Conservation (phyloP, 495 filamentous ascomycete genomes). For the Aspergillus asperescens region DNA sequence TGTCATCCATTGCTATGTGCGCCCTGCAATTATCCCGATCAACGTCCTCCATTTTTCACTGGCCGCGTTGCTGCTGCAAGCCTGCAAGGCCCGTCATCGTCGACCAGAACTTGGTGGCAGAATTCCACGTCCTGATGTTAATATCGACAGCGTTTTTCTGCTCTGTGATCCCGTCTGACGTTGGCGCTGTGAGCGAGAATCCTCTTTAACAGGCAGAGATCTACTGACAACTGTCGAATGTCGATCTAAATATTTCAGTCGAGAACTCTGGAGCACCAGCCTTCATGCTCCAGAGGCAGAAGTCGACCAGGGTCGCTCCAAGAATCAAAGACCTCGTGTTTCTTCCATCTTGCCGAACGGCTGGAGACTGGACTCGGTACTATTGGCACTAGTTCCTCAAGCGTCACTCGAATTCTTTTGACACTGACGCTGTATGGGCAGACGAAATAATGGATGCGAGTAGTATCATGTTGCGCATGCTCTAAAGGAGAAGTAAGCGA, state of each 20-base stretch:
- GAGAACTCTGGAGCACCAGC: no score
- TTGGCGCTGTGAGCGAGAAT: neutral
- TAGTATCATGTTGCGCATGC: slow-evolving; percentile 6
- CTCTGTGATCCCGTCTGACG: neutral
- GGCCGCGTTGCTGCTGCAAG: slow-evolving; percentile 1
- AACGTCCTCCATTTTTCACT: slow-evolving; percentile 7
- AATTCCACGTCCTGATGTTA: no score
- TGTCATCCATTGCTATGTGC: slow-evolving; percentile 29
- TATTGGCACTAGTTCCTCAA: slow-evolving; percentile 9
- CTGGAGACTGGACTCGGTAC: slow-evolving; percentile 3
- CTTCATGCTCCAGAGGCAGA: neutral
- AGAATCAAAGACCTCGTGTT: no score
- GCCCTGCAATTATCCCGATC: slow-evolving; percentile 11
- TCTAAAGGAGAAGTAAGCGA: neutral
- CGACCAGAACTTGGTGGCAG: no score
- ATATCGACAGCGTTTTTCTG: no score
- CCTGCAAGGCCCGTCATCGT: slow-evolving; percentile 8
- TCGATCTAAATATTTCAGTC: no score
- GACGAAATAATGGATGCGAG: neutral
- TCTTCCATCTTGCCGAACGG: no score
- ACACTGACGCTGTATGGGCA: neutral
- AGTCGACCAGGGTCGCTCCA: no score
- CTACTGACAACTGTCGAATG: neutral
- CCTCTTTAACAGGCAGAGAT: neutral
- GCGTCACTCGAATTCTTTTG: neutral